These are phyloP conservation scores for Angomonas ambiguus DNA, from an alignment of 208 protist species.

Conservation along the genomic window DNA sequence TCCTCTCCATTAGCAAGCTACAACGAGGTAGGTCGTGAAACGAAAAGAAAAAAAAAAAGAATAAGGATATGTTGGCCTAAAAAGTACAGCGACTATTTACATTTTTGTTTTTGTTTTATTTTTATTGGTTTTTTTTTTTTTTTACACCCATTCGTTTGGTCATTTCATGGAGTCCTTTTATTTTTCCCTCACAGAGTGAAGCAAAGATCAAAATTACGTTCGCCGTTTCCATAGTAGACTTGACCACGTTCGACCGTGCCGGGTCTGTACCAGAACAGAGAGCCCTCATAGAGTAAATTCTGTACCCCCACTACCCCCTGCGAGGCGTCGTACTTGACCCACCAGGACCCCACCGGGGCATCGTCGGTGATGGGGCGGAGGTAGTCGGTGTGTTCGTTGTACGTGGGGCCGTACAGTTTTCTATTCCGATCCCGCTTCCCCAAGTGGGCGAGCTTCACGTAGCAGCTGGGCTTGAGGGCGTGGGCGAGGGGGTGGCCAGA, in stretches of 20 bases:
- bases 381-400: constrained; percentile 78
- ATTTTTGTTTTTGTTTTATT: constrained; percentile 3
- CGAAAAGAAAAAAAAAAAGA: constrained; percentile 1
- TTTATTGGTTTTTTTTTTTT: neutral
- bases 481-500: constrained; percentile 66
- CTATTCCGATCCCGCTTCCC: constrained; percentile 49
- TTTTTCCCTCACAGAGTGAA: constrained; percentile 28
- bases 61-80: neutral
- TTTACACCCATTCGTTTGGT: neutral
- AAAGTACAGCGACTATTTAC: constrained; percentile 6
- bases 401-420: constrained; percentile 74
- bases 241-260: constrained; percentile 73
- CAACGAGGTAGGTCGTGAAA: neutral
- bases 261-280: constrained; percentile 85
- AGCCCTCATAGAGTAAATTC: constrained; percentile 82
- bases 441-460: constrained; percentile 48
- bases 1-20: neutral
- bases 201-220: constrained; percentile 84
- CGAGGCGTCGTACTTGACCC: constrained; percentile 80
- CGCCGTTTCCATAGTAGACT: constrained; percentile 82
- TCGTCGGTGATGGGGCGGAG: constrained; percentile 85
- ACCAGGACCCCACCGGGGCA: constrained; percentile 80
- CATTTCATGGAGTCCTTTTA: neutral
- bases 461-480: constrained; percentile 81
- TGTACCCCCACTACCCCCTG: constrained; percentile 73